Base-by-base conservation (phyloP, 768 basidiomycete species). In the Dendrothele bispora region DNA sequence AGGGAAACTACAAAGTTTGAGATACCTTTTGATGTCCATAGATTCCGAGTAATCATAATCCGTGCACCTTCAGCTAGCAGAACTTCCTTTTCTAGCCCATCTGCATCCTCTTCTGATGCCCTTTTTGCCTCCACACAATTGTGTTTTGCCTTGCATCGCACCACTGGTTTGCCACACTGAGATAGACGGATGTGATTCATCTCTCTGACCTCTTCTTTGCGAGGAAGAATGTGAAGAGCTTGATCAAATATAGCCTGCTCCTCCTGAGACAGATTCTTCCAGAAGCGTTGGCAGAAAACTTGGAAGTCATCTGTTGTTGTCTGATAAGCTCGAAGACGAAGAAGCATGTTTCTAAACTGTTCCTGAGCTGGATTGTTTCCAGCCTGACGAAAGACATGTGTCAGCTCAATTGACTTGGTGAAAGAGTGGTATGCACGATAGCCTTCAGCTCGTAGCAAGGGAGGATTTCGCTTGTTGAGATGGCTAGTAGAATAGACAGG, bases 11-110 rank as follows among this genome's bases (percentile, higher is more conserved):
- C 46, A 47, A 17, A 52, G 51, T 52, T 49, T 1, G 49, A 46
- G 14, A 49, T 40, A 51, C 58, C 58, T 39, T 59, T 46, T 4
- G 49, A 39, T 22, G 48, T 48, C 55, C 55, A 63, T 1, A 63
- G 45, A 51, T 63, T 63, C 11, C 51, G 41, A 15, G 57, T 62
- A 18, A 62, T 50, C 58, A 61, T 62, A 0, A 59, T 46, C 29
- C 48, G 46, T 1, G 62, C n/a, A n/a, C n/a, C n/a, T n/a, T n/a
- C n/a, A n/a, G n/a, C n/a, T n/a, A n/a, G n/a, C n/a, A n/a, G n/a
- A 24, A 61, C 43, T 18, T 57, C 37, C 3, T 41, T n/a, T n/a
- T n/a, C n/a, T n/a, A n/a, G n/a, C n/a, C n/a, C n/a, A n/a, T n/a
- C n/a, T n/a, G n/a, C n/a, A 32, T 63, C 55, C n/a, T 63, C 60